phyloP scores from a whole-genome alignment of 768 basidiomycete species.

The Collybia sordida region DNA sequence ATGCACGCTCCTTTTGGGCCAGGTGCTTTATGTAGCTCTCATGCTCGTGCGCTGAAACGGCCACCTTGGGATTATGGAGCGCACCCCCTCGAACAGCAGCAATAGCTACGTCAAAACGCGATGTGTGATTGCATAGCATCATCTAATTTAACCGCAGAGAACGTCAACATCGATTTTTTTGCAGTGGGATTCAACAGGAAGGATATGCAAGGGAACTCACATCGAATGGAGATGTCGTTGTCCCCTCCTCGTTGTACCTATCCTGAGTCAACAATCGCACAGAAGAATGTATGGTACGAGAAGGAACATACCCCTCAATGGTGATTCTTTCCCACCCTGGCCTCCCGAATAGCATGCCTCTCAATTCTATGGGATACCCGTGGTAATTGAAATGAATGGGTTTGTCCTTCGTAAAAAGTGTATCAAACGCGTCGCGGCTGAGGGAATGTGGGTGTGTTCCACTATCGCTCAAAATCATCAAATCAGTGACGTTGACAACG shows the following conservation, averaged over 20 bases:
- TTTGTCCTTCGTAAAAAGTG: conserved; percentile 70
- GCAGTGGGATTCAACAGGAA: neutral
- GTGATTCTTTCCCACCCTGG: conserved; percentile 46
- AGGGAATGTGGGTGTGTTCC: conserved; percentile 80
- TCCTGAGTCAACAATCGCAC: neutral
- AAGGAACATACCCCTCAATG: conserved; percentile 55
- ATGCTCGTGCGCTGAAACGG: conserved; percentile 56
- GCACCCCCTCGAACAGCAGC: conserved; percentile 60
- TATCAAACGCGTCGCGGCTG: conserved; percentile 55
- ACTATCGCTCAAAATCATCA: conserved; percentile 75
- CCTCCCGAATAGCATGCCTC: conserved; percentile 63
- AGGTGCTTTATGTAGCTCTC: conserved; percentile 61
- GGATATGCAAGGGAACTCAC: conserved; percentile 32
- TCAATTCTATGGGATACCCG: conserved; percentile 73
- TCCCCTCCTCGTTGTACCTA: conserved; percentile 57
- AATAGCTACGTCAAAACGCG: conserved; percentile 64
- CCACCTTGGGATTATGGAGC: conserved; percentile 48
- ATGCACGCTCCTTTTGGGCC: conserved; percentile 59
- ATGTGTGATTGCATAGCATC: conserved; percentile 72
- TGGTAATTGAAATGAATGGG: conserved; percentile 84
- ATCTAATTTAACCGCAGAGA: conserved; percentile 39
- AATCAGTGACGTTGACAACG: conserved; percentile 87
- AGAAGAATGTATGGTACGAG: neutral
- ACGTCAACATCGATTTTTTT: neutral
- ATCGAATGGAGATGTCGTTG: conserved; percentile 82